Percentiles rank a stretch among this genome's conserved stretches.
These are phyloP conservation scores for Brassica rapa DNA, from an alignment of 345 rosid genomes.

Conservation along the genomic window DNA sequence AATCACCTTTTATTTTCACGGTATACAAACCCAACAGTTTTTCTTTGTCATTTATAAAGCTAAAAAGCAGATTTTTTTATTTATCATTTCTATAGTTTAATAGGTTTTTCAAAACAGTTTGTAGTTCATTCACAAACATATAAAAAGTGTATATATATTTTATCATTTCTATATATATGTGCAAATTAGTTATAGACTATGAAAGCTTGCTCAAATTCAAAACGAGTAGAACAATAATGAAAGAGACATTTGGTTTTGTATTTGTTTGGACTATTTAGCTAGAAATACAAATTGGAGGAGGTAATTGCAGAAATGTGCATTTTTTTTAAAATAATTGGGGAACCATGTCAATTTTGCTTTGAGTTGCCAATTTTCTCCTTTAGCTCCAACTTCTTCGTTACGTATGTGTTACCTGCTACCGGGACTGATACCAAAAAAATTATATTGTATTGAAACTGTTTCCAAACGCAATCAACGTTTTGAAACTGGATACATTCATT, in stretches of 20 bases:
- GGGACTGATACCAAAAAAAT: too few species aligned
- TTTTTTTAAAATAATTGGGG: too few species aligned
- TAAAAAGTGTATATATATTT: too few species aligned
- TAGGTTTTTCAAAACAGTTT: constrained; percentile 1
- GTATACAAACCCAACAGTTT: not conserved
- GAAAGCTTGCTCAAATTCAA: constrained; percentile 4
- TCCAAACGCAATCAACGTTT: too few species aligned
- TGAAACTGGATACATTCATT: too few species aligned
- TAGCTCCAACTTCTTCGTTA: too few species aligned
- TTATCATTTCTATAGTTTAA: not conserved
- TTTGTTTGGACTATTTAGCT: not conserved
- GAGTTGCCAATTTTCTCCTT: too few species aligned
- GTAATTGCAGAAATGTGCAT: too few species aligned
- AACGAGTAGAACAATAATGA: constrained; percentile 7
- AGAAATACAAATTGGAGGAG: too few species aligned
- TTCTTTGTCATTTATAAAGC: not conserved
- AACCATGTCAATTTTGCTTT: too few species aligned
- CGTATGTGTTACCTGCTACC: too few species aligned
- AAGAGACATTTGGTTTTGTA: constrained; percentile 27
- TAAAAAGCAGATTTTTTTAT: not conserved
- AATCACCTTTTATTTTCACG: constrained; percentile 19
- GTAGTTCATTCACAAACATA: not conserved
- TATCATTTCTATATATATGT: not conserved
- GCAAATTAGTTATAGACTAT: not conserved
- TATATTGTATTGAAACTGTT: too few species aligned